Base-by-base conservation (phyloP, 495 filamentous ascomycete genomes). In the Podospora australis region DNA sequence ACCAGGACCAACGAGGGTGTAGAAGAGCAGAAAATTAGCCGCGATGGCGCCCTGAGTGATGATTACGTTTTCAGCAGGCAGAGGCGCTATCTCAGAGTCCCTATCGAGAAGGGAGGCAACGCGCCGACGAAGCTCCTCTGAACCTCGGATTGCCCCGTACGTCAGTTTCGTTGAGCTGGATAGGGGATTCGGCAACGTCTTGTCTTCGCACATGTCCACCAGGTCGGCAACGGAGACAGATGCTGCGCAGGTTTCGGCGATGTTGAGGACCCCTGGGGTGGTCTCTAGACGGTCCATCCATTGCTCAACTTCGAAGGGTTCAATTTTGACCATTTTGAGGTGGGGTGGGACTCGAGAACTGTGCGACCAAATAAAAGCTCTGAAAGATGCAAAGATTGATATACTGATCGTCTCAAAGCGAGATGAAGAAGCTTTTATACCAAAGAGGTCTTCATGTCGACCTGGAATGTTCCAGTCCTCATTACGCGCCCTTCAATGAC, bases 261-360 rank as follows among this genome's bases (percentile, higher is more conserved):
- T 78, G 62, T 95, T 94, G 62, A 89, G 78, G 23, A 84, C 83
- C 11, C 81, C 82, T 0, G 71, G 73, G 4, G 75, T 82, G 7
- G 62, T 77, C 56, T 96, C 88, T 64, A 90, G 82, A 44, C 77
- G 70, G 73, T 92, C 86, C 89, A 96, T 95, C 88, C 89, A 96
- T 81, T 94, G 81, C 68, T 95, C 88, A 10, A 94, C 84, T 19
- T 81, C 79, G 61, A 94, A 95, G 14, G 77, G 68, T 40, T 78
- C 67, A 53, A 90, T 76, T 53, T 81, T 75, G 23, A 88, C 84
- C 82, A 88, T 88, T 17, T 38, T 70, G 58, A 10, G 21, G 10
- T 26, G 4, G 19, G 11, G 11, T 16, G 14, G 16, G 16, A 28
- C 6, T 38, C 7, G 6, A 11, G 16, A 38, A 6, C 34, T 39